Evolutionary conservation across 768 basidiomycete genomes (phyloP).

Genomic region (Lactarius sp.): DNA sequence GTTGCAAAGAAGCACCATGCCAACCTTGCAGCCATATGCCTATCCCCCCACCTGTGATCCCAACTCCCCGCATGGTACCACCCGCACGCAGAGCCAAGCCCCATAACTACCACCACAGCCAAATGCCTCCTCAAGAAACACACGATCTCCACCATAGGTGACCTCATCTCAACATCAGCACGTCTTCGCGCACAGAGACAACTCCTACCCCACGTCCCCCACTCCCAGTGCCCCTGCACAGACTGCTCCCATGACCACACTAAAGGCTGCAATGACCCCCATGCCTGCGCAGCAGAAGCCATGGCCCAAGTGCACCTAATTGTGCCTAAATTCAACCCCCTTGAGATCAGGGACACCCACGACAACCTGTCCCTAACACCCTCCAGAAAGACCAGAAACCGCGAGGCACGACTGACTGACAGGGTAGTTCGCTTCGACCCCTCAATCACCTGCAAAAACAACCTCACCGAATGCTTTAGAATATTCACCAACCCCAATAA

Average conservation of each 20-base stretch:
- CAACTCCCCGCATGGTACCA: too few relatives aligned
- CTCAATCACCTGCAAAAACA: too few relatives aligned
- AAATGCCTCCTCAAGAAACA: too few relatives aligned
- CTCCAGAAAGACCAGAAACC: background rate
- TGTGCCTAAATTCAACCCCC: background rate
- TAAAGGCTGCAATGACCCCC: background rate
- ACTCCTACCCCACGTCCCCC: background rate
- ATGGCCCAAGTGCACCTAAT: background rate
- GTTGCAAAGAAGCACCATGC: too few relatives aligned
- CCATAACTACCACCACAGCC: too few relatives aligned
- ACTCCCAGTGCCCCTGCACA: background rate
- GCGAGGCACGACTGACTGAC: background rate
- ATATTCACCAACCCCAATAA: background rate
- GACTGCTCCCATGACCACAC: background rate
- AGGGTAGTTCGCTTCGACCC: background rate
- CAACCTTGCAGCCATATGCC: too few relatives aligned
- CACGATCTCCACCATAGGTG: too few relatives aligned
- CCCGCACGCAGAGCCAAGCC: too few relatives aligned
- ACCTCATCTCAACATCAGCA: too few relatives aligned
- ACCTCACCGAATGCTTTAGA: background rate
- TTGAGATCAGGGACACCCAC: accelerated
- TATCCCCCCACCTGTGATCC: too few relatives aligned
- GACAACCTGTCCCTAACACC: too few relatives aligned
- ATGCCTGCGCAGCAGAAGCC: background rate
- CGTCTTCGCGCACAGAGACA: too few relatives aligned